Evolutionary conservation across 371 early-diverging fungal species (phyloP).

Genomic region (Mortierella sp.): DNA sequence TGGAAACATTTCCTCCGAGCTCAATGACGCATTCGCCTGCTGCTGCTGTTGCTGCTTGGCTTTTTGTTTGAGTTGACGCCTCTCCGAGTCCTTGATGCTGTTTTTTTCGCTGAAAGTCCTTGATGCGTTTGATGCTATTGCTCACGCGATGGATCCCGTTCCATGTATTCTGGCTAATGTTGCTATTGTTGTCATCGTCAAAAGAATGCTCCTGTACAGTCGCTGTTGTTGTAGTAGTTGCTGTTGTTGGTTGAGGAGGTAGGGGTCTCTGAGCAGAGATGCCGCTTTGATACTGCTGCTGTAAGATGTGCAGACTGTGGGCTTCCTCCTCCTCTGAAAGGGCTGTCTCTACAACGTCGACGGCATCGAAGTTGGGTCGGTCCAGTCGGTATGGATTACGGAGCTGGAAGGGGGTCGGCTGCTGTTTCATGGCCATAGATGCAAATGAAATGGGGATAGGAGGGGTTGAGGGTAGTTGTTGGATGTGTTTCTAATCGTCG

Average conservation of each 20-base stretch:
- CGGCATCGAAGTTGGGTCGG: conserved; percentile 35
- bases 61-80: neutral
- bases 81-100: conserved; percentile 5
- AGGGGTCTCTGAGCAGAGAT: conserved; percentile 17
- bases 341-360: conserved; percentile 24
- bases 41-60: conserved; percentile 10
- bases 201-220: neutral
- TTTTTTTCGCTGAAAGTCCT: conserved; percentile 11
- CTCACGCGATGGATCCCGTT: conserved; percentile 9
- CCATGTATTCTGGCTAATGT: conserved; percentile 3
- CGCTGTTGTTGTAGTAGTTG: neutral
- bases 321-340: conserved; percentile 30
- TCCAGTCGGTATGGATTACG: conserved; percentile 56
- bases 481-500: neutral
- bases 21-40: neutral
- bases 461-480: too few relatives aligned
- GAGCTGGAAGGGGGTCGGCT: conserved; percentile 33
- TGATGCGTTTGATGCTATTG: conserved; percentile 13
- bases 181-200: neutral
- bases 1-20: neutral
- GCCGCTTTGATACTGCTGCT: conserved; percentile 12
- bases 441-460: neutral
- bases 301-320: neutral
- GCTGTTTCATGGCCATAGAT: conserved; percentile 31
- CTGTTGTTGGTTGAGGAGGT: conserved; percentile 11